Conservation (phyloP, 2,329 filamentous ascomycete species). For the Pleomassaria siparia region DNA sequence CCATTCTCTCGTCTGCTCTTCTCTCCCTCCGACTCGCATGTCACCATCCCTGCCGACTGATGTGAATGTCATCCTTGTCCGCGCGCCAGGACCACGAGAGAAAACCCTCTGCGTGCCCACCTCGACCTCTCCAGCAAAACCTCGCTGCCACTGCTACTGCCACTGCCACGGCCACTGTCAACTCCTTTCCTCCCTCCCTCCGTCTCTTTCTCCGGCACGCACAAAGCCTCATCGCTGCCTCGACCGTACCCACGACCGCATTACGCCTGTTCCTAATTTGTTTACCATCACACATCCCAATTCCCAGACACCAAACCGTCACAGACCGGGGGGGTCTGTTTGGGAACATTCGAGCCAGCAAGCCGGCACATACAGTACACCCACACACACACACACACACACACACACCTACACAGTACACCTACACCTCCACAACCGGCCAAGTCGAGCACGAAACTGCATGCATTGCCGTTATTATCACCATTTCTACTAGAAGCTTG, state of each 20-base stretch:
- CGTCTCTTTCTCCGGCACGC: too few species aligned
- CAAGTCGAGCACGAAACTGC: too few species aligned
- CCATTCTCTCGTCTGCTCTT: not conserved
- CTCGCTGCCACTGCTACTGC: constrained; percentile 13
- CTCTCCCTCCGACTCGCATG: not conserved
- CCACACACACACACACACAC: too few species aligned
- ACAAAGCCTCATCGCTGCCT: too few species aligned
- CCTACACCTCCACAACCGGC: not conserved
- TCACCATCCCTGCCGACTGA: not conserved
- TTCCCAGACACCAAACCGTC: constrained; percentile 1
- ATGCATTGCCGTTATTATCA: too few species aligned
- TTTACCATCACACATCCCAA: constrained; percentile 4
- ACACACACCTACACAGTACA: too few species aligned
- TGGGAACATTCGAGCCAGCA: constrained; percentile 1
- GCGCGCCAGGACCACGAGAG: not conserved
- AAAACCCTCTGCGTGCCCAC: constrained; percentile 12
- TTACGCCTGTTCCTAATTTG: constrained; percentile 1
- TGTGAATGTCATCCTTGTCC: not conserved
- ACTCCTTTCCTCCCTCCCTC: constrained; percentile 3
- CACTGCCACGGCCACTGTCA: not conserved
- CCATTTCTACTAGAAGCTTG: too few species aligned
- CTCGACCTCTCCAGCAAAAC: constrained; percentile 6
- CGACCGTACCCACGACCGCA: not conserved
- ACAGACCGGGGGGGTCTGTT: constrained; percentile 4
- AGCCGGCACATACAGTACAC: too few species aligned